Percentiles rank a stretch among this genome's conserved stretches.
Evolutionary conservation across 768 basidiomycete species (phyloP).

Genomic region (Amanita brunnescens): DNA sequence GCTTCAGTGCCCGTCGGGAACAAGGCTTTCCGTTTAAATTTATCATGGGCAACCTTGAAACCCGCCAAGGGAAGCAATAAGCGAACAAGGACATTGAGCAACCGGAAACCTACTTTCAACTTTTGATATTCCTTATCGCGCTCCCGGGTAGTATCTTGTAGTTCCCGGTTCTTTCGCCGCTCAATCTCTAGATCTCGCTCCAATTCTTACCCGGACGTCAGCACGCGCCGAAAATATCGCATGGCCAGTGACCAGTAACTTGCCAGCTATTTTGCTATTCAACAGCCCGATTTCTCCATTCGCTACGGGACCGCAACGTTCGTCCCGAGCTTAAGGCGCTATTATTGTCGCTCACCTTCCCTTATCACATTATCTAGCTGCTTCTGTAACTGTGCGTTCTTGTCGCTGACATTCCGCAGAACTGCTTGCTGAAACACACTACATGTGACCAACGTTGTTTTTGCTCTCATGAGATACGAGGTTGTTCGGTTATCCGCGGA

Average conservation of each 20-base stretch:
- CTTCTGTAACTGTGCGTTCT: slow-evolving; percentile 74
- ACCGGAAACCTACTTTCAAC: slow-evolving; percentile 48
- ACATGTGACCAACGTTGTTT: slow-evolving; percentile 8
- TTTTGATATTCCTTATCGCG: slow-evolving; percentile 84
- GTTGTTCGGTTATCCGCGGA: background rate
- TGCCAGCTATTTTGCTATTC: slow-evolving; percentile 60
- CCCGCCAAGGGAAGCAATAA: background rate
- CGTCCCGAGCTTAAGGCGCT: background rate
- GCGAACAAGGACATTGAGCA: background rate
- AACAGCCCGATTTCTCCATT: slow-evolving; percentile 70
- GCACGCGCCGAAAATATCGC: background rate
- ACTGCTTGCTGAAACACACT: slow-evolving; percentile 84
- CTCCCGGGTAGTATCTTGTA: slow-evolving; percentile 68
- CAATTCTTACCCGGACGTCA: slow-evolving; percentile 38
- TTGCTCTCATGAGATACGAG: background rate
- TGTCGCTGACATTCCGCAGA: slow-evolving; percentile 72
- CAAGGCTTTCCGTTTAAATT: slow-evolving; percentile 73
- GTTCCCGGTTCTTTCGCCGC: slow-evolving; percentile 60
- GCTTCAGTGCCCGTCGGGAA: slow-evolving; percentile 34
- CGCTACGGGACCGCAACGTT: slow-evolving; percentile 31
- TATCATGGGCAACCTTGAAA: slow-evolving; percentile 63
- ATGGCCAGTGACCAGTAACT: slow-evolving; percentile 10
- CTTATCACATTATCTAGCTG: slow-evolving; percentile 78
- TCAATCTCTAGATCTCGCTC: slow-evolving; percentile 78
- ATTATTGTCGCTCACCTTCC: slow-evolving; percentile 48